Evolutionary conservation across 164 flowering plant species (phyloP).

Genomic region (Euptelea pleiosperma): DNA sequence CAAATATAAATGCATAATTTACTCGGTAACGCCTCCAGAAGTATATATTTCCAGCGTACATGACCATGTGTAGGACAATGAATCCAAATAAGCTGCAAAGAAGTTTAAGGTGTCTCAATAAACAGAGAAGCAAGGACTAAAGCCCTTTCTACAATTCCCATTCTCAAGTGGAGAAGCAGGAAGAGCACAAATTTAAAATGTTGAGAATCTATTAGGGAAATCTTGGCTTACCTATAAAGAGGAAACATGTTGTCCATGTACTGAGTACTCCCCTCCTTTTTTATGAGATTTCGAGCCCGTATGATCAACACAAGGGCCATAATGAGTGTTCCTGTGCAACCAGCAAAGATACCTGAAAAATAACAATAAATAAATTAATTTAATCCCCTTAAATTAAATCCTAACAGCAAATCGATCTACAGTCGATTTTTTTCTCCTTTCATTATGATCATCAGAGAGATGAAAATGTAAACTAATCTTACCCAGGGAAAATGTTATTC

Average conservation of each 20-base stretch:
- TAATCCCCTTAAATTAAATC: too few relatives aligned
- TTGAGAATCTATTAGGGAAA: neutral
- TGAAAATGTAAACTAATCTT: too few relatives aligned
- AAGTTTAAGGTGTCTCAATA: neutral
- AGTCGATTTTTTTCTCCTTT: too few relatives aligned
- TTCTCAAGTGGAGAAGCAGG: neutral
- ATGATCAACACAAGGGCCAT: slow-evolving; percentile 36
- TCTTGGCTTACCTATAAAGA: slow-evolving; percentile 45
- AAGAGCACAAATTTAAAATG: neutral
- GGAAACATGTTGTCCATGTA: slow-evolving; percentile 74
- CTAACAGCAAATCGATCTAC: too few relatives aligned
- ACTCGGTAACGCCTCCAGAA: slow-evolving; percentile 60
- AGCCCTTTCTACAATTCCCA: neutral
- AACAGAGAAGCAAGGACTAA: neutral
- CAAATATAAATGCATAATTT: slow-evolving; percentile 69
- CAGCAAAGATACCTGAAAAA: slow-evolving; percentile 46
- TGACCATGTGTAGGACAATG: slow-evolving; percentile 49
- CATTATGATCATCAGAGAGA: too few relatives aligned
- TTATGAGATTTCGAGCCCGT: slow-evolving; percentile 29
- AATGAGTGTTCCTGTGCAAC: slow-evolving; percentile 47
- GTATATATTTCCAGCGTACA: slow-evolving; percentile 56
- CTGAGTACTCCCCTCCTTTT: slow-evolving; percentile 19
- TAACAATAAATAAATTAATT: too few relatives aligned
- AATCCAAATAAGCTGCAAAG: slow-evolving; percentile 57
- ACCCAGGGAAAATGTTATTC: slow-evolving; percentile 48